Conservation (phyloP, 2,329 filamentous ascomycete genomes). For the Venturia carpophila region DNA sequence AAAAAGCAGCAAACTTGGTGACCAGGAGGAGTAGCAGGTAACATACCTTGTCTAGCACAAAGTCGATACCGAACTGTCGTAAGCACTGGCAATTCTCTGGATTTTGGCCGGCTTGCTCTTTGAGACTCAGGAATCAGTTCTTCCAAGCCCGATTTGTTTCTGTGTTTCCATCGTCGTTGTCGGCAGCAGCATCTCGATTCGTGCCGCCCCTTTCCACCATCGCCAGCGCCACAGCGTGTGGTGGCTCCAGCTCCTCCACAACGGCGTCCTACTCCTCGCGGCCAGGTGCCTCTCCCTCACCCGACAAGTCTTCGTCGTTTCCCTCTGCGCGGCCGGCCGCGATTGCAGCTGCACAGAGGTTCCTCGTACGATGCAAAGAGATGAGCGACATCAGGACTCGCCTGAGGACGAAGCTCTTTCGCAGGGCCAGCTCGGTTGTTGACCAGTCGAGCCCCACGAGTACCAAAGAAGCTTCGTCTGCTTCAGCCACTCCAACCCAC, state of each 20-base stretch:
- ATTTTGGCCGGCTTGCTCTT: too few species aligned
- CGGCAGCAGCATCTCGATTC: not conserved
- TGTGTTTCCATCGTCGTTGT: not conserved
- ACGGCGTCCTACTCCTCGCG: not conserved
- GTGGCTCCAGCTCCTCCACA: conserved; percentile 4
- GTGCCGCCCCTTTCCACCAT: not conserved
- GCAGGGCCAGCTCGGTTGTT: not conserved
- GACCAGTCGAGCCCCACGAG: not conserved
- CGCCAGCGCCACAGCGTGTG: not conserved
- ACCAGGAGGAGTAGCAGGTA: not conserved
- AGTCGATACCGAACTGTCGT: not conserved
- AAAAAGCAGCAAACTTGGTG: not conserved
- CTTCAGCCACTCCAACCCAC: not conserved
- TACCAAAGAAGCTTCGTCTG: conserved; percentile 2
- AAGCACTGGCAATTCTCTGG: not conserved
- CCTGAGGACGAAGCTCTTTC: conserved; percentile 12
- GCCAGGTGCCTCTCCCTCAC: not conserved
- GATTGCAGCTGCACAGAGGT: not conserved
- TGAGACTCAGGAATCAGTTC: too few species aligned
- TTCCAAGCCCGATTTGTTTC: not conserved
- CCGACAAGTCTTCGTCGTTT: not conserved
- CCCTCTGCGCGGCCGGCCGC: not conserved
- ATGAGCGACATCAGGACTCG: not conserved
- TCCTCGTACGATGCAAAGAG: not conserved
- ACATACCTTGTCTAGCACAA: not conserved